Percentiles rank a stretch among this genome's conserved stretches.
phyloP scores from a whole-genome alignment of 495 filamentous ascomycete species.

The Penicillium coprophilum region DNA sequence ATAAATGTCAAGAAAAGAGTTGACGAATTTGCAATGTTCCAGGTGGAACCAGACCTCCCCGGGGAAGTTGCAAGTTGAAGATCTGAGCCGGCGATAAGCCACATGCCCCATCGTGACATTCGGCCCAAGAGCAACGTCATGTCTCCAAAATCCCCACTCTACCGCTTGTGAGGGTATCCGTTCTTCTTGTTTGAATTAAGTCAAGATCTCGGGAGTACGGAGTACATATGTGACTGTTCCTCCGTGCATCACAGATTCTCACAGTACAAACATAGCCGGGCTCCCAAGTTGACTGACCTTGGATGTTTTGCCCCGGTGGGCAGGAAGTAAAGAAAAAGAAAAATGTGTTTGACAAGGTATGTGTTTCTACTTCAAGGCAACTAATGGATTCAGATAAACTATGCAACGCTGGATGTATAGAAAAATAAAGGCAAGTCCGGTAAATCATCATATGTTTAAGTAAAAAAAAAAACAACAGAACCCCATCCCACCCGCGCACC shows the following conservation, averaged over 20 bases:
- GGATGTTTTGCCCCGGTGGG: too few relatives aligned
- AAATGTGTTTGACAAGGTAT: not conserved
- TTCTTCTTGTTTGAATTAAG: not conserved
- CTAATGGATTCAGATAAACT: not conserved
- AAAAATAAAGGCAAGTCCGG: slow-evolving; percentile 7
- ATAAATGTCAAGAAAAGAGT: not conserved
- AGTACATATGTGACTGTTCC: not conserved
- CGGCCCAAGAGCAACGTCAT: not conserved
- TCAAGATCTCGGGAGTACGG: not conserved
- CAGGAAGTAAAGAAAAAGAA: not conserved
- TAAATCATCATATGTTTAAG: slow-evolving; percentile 11
- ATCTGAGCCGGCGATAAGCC: slow-evolving; percentile 17
- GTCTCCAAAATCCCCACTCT: not conserved
- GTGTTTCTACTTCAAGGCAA: not conserved
- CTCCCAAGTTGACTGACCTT: not conserved
- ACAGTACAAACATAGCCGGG: not conserved
- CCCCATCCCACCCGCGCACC: slow-evolving; percentile 23
- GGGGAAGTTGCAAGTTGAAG: not conserved
- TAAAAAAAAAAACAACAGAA: slow-evolving; percentile 6
- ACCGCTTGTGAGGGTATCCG: not conserved
- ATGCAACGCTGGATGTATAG: not conserved
- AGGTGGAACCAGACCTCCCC: not conserved
- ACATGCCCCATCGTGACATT: slow-evolving; percentile 4
- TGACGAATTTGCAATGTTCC: not conserved
- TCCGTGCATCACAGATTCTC: too few relatives aligned